A percentile compares a stretch with the other conserved stretches of the same genome.
These are phyloP conservation scores for Mitragyna speciosa DNA, from an alignment of 257 asterid species.

Conservation along the genomic window DNA sequence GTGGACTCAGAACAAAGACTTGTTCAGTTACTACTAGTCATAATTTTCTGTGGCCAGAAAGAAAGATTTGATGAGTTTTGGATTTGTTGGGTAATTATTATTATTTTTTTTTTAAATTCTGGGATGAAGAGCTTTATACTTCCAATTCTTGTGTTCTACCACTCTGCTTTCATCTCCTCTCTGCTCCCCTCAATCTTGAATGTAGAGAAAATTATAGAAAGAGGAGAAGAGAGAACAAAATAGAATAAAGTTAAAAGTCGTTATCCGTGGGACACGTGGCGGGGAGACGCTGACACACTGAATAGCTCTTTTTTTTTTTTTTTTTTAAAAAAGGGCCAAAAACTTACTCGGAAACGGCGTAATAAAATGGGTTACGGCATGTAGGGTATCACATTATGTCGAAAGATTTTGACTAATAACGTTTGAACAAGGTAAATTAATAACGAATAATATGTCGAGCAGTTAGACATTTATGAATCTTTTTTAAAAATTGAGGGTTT, in stretches of 20 bases:
- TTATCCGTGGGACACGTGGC: slow-evolving; percentile 1
- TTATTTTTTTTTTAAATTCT: too few relatives aligned
- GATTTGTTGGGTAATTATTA: neutral
- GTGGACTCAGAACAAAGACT: neutral
- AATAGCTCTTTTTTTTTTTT: too few relatives aligned
- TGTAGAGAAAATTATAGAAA: neutral
- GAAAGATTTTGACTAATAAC: too few relatives aligned
- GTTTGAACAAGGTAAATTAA: too few relatives aligned
- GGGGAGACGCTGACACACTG: neutral
- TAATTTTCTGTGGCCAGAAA: neutral
- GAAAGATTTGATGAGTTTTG: neutral
- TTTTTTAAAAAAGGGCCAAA: too few relatives aligned
- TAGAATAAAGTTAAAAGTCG: neutral
- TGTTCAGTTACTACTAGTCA: neutral
- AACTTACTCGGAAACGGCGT: too few relatives aligned
- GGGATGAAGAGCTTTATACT: neutral
- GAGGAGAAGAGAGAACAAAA: neutral
- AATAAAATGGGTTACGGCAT: too few relatives aligned
- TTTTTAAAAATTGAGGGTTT: too few relatives aligned
- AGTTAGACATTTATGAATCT: too few relatives aligned
- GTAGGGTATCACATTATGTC: too few relatives aligned
- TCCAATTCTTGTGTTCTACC: too few relatives aligned
- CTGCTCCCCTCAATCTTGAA: neutral
- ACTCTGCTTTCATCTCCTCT: neutral
- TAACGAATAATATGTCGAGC: too few relatives aligned